These are phyloP conservation scores for Aspergillus haitiensis DNA, from an alignment of 495 filamentous ascomycete genomes.

Conservation along the genomic window DNA sequence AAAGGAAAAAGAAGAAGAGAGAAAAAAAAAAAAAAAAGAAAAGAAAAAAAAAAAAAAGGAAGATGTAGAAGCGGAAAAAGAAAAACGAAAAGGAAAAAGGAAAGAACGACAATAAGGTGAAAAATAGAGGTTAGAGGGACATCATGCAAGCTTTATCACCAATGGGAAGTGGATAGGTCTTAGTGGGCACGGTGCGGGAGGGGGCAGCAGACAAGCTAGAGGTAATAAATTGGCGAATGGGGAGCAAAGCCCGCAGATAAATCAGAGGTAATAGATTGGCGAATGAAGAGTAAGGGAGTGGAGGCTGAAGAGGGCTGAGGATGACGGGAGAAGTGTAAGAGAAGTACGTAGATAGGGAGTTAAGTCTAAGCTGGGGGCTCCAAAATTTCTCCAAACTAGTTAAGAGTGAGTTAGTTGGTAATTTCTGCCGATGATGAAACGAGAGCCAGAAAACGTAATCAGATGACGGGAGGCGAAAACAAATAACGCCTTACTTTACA, in stretches of 20 bases:
- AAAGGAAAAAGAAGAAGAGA: conserved; percentile 11
- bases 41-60: not conserved
- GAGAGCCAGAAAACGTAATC: no score
- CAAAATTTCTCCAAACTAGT: no score
- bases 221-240: not conserved
- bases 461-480: no score
- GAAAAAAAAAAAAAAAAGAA: conserved; percentile 11
- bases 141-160: conserved; percentile 6
- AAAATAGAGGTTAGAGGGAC: not conserved
- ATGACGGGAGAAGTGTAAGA: not conserved
- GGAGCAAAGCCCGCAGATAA: not conserved
- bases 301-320: not conserved
- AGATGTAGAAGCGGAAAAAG: not conserved
- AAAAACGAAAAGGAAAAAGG: conserved; percentile 7
- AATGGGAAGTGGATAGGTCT: not conserved
- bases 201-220: not conserved
- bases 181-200: conserved; percentile 2
- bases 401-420: no score
- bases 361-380: no score
- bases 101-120: conserved; percentile 4
- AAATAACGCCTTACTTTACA: no score
- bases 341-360: no score
- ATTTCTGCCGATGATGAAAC: no score
- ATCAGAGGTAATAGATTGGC: not conserved
- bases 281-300: not conserved